A percentile compares a stretch with the other conserved stretches of the same genome.
Conservation (phyloP, 2,329 filamentous ascomycete genomes). For the Seiridium cupressi region DNA sequence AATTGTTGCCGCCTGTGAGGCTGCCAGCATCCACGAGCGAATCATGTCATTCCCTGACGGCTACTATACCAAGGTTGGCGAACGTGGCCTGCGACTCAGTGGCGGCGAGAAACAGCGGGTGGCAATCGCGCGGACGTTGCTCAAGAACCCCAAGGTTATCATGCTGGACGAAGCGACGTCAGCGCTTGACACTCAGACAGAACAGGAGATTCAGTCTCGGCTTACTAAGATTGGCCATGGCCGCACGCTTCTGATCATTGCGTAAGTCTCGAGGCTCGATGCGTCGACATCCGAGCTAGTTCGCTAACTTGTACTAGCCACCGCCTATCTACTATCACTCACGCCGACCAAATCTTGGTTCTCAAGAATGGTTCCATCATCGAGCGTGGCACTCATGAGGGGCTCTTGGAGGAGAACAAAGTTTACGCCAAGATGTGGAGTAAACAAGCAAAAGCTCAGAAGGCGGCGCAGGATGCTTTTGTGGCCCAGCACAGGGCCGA, state of each 20-base stretch:
- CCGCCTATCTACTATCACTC: slow-evolving; percentile 80
- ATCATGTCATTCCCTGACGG: slow-evolving; percentile 85
- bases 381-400: slow-evolving; percentile 76
- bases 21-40: slow-evolving; percentile 89
- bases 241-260: slow-evolving; percentile 92
- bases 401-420: slow-evolving; percentile 66
- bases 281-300: slow-evolving; percentile 18
- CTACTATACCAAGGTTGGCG: slow-evolving; percentile 87
- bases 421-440: slow-evolving; percentile 86
- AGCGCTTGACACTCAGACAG: slow-evolving; percentile 86
- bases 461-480: slow-evolving; percentile 60
- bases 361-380: slow-evolving; percentile 73
- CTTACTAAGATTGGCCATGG: slow-evolving; percentile 78
- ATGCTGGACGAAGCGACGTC: slow-evolving; percentile 93
- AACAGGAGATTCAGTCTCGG: slow-evolving; percentile 88
- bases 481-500: slow-evolving; percentile 38
- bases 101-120: slow-evolving; percentile 93
- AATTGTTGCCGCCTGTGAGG: slow-evolving; percentile 76
- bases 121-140: slow-evolving; percentile 87
- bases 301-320: slow-evolving; percentile 46
- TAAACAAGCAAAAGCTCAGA: slow-evolving; percentile 79
- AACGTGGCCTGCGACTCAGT: slow-evolving; percentile 81
- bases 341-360: slow-evolving; percentile 82
- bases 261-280: slow-evolving; percentile 51
- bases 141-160: slow-evolving; percentile 90